Evolutionary conservation across 208 protist species (phyloP).

Genomic region (Trypanosoma grayi): DNA sequence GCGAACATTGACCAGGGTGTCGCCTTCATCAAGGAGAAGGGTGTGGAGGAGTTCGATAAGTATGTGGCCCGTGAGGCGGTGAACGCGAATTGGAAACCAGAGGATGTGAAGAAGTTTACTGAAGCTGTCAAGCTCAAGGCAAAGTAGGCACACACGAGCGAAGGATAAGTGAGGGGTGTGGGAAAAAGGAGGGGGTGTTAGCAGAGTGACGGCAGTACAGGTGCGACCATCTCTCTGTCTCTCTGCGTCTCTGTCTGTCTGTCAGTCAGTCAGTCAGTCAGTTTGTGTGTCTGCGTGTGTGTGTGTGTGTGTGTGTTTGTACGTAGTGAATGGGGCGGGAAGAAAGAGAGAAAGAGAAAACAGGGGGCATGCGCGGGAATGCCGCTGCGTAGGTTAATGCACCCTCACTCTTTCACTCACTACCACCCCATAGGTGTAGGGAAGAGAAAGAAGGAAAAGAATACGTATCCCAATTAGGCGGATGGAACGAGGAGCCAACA

Average conservation of each 20-base stretch:
- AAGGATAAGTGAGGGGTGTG: not conserved
- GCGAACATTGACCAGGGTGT: constrained; percentile 75
- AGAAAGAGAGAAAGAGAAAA: too few relatives aligned
- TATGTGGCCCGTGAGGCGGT: constrained; percentile 76
- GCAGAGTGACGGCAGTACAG: too few relatives aligned
- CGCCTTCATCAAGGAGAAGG: constrained; percentile 59
- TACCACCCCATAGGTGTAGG: not conserved
- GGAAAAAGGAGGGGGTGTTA: not conserved
- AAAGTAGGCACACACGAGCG: constrained; percentile 37
- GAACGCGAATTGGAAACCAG: constrained; percentile 84
- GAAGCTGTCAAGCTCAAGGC: constrained; percentile 73
- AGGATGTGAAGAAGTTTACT: constrained; percentile 72
- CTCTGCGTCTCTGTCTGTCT: too few relatives aligned
- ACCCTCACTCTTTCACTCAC: too few relatives aligned
- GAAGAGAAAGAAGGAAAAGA: not conserved
- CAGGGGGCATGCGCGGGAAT: too few relatives aligned
- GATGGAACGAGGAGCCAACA: not conserved
- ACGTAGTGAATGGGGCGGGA: too few relatives aligned
- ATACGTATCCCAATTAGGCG: not conserved
- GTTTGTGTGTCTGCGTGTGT: too few relatives aligned
- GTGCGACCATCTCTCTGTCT: too few relatives aligned
- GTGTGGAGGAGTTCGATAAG: constrained; percentile 67
- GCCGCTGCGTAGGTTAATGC: too few relatives aligned
- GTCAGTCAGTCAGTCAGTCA: too few relatives aligned
- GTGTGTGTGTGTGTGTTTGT: too few relatives aligned